Evolutionary conservation across 164 flowering plant species (phyloP).

Genomic region (Magnolia officinalis): DNA sequence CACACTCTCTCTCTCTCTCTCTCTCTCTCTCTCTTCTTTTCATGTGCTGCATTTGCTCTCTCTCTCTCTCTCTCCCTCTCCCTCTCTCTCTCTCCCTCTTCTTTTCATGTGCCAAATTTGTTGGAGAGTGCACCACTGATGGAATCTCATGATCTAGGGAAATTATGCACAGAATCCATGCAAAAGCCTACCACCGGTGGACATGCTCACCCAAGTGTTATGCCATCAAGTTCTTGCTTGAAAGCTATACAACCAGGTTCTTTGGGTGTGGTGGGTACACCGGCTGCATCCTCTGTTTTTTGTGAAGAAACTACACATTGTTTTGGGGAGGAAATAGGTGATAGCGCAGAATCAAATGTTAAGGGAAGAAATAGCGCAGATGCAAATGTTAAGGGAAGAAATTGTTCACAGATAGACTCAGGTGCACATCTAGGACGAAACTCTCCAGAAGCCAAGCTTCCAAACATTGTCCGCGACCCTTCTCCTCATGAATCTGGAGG

Average conservation of each 20-base stretch:
- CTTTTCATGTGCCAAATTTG: background rate
- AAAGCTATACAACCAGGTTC: background rate
- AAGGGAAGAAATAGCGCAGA: slow-evolving; percentile 7
- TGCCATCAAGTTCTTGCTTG: background rate
- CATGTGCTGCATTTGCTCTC: background rate
- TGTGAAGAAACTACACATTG: background rate
- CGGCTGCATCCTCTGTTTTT: background rate
- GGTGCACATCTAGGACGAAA: background rate
- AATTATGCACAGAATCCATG: background rate
- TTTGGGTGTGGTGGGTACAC: background rate
- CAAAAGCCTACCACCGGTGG: background rate
- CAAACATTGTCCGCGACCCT: background rate
- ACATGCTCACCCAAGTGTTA: background rate
- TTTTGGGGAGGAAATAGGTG: slow-evolving; percentile 12
- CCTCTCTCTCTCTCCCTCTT: background rate
- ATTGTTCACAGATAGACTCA: background rate
- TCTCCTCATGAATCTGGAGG: background rate
- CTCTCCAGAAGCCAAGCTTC: background rate
- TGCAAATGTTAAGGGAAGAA: slow-evolving; percentile 1
- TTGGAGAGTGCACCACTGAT: background rate
- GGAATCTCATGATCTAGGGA: background rate
- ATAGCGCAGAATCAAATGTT: slow-evolving; percentile 10
- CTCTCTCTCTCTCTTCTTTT: no score
- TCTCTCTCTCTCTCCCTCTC: background rate
- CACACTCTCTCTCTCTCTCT: no score